phyloP scores from a whole-genome alignment of 192 early-diverging fungal genomes.

The Gonapodya sp. region DNA sequence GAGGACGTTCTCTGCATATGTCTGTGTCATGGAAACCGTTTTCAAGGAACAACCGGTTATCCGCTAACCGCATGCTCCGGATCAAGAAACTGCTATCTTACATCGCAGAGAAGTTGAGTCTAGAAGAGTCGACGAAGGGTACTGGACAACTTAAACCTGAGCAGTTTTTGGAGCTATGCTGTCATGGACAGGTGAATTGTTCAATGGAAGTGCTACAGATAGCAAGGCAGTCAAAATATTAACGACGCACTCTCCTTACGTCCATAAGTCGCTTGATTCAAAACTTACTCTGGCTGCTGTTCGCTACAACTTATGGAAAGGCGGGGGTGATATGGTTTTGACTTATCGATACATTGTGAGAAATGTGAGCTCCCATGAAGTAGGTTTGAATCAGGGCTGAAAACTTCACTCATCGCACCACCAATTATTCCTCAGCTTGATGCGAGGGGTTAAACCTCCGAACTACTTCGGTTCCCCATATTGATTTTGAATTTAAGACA shows the following conservation, averaged over 20 bases:
- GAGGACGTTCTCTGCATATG: not conserved
- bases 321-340: constrained; percentile 31
- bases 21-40: not conserved
- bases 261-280: constrained; percentile 26
- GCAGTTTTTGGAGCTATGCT: constrained; percentile 26
- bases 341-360: not conserved
- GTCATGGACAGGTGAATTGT: constrained; percentile 25
- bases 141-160: constrained; percentile 20
- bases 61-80: constrained; percentile 81
- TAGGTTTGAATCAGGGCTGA: too few relatives aligned
- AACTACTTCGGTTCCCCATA: too few relatives aligned
- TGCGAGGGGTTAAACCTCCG: too few relatives aligned
- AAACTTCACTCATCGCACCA: too few relatives aligned
- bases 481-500: too few relatives aligned
- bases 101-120: constrained; percentile 67
- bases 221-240: constrained; percentile 6
- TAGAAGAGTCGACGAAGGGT: constrained; percentile 20
- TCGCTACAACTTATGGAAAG: constrained; percentile 54
- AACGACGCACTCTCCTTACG: too few relatives aligned
- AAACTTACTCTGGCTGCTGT: constrained; percentile 65
- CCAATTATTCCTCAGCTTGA: too few relatives aligned
- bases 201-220: constrained; percentile 5
- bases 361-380: not conserved
- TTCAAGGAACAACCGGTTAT: constrained; percentile 50
- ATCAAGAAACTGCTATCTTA: constrained; percentile 76